phyloP scores from a whole-genome alignment of 2,329 filamentous ascomycete species.

The Claviceps capensis region DNA sequence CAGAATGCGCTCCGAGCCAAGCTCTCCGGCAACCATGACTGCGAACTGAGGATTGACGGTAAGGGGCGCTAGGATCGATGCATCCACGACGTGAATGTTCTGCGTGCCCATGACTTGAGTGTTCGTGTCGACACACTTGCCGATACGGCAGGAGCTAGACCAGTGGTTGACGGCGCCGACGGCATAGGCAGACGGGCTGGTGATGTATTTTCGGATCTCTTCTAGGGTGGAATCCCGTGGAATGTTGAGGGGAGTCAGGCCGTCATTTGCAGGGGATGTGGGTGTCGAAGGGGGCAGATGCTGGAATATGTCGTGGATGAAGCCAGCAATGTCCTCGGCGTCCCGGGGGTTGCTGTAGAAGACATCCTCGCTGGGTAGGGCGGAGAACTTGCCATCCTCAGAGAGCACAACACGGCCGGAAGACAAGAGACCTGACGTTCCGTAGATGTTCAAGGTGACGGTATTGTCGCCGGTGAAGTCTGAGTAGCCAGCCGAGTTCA shows the following conservation, averaged over 20 bases:
- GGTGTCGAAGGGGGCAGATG: constrained; percentile 18
- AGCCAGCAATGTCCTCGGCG: constrained; percentile 31
- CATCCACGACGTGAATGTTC: constrained; percentile 39
- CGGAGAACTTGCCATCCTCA: constrained; percentile 25
- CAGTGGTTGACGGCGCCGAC: constrained; percentile 38
- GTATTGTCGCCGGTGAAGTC: constrained; percentile 28
- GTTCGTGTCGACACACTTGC: constrained; percentile 32
- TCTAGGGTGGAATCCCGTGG: constrained; percentile 29
- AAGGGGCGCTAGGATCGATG: constrained; percentile 33
- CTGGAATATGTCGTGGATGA: constrained; percentile 36
- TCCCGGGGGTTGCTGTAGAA: constrained; percentile 36
- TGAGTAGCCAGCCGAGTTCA: constrained; percentile 31
- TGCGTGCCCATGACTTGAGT: constrained; percentile 32
- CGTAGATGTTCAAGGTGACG: constrained; percentile 43
- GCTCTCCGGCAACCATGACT: constrained; percentile 39
- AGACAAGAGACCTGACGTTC: constrained; percentile 39
- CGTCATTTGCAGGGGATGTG: constrained; percentile 16
- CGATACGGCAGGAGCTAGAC: constrained; percentile 37
- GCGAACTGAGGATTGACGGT: constrained; percentile 42
- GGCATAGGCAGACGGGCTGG: constrained; percentile 31
- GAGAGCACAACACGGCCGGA: constrained; percentile 29
- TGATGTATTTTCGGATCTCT: constrained; percentile 36
- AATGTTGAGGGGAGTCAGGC: constrained; percentile 34
- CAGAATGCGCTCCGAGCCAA: constrained; percentile 32
- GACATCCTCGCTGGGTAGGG: constrained; percentile 25